These are phyloP conservation scores for Beta vulgaris DNA, from an alignment of 148 eudicot species.

Conservation along the genomic window DNA sequence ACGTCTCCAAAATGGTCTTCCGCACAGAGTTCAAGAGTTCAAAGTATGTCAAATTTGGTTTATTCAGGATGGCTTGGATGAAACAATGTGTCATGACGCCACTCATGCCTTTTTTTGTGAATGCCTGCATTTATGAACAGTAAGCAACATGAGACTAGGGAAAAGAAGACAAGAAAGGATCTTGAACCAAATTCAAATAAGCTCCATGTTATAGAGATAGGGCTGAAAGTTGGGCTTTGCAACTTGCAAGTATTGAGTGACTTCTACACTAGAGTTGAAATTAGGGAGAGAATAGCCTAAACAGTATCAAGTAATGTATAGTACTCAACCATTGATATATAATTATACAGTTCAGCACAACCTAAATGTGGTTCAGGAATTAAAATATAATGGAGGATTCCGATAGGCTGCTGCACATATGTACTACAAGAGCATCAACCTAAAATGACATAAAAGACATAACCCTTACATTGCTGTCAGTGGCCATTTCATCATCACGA, in stretches of 20 bases:
- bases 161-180: background rate
- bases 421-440: background rate
- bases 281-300: background rate
- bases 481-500: slow-evolving; percentile 67
- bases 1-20: slow-evolving; percentile 30
- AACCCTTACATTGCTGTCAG: slow-evolving; percentile 64
- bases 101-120: slow-evolving; percentile 43
- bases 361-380: background rate
- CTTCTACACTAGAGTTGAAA: background rate
- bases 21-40: slow-evolving; percentile 35
- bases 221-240: background rate
- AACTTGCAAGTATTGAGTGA: background rate
- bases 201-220: background rate
- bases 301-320: background rate
- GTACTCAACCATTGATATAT: background rate
- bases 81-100: slow-evolving; percentile 51
- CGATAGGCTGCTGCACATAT: background rate
- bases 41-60: slow-evolving; percentile 33
- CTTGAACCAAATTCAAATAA: background rate
- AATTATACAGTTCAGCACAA: background rate
- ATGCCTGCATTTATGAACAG: slow-evolving; percentile 38
- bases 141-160: background rate
- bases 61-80: slow-evolving; percentile 31
- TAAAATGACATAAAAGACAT: background rate
- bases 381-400: background rate